Evolutionary conservation across 2,329 filamentous ascomycete genomes (phyloP).

Genomic region (Trichoderma polysporum): DNA sequence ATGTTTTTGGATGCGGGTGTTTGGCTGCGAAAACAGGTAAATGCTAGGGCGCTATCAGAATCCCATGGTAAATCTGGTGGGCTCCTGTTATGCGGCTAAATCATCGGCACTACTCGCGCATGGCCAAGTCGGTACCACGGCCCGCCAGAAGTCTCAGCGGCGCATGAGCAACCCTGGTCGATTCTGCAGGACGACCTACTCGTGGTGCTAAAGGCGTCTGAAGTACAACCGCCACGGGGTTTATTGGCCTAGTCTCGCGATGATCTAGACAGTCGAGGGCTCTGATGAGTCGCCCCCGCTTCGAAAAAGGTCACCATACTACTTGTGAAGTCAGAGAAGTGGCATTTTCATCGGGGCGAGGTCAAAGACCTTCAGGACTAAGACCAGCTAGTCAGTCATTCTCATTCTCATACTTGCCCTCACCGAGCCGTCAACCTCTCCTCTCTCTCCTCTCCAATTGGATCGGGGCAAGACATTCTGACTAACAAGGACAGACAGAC

Average conservation of each 20-base stretch:
- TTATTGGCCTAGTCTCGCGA: conserved; percentile 18
- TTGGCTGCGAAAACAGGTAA: background rate
- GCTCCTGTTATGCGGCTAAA: background rate
- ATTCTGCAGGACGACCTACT: conserved; percentile 9
- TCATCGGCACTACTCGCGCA: background rate
- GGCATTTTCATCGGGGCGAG: conserved; percentile 5
- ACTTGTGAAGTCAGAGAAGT: background rate
- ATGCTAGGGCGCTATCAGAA: background rate
- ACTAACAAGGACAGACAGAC: conserved; percentile 6
- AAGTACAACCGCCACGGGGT: conserved; percentile 15
- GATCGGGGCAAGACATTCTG: background rate
- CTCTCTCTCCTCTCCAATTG: conserved; percentile 6
- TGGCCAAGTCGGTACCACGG: background rate
- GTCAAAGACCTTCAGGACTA: background rate
- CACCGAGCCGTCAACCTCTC: conserved; percentile 2
- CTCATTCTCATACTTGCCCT: background rate
- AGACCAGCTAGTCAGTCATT: conserved; percentile 7
- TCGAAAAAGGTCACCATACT: conserved; percentile 6
- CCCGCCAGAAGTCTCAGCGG: conserved; percentile 12
- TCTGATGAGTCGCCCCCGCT: conserved; percentile 21
- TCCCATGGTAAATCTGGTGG: accelerated
- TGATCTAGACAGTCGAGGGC: conserved; percentile 20
- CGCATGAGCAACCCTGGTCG: conserved; percentile 18
- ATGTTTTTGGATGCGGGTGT: conserved; percentile 5
- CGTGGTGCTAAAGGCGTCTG: conserved; percentile 10